Evolutionary conservation across 1,139 yeast species (phyloP).

Genomic region (Debaryomyces singareniensis): DNA sequence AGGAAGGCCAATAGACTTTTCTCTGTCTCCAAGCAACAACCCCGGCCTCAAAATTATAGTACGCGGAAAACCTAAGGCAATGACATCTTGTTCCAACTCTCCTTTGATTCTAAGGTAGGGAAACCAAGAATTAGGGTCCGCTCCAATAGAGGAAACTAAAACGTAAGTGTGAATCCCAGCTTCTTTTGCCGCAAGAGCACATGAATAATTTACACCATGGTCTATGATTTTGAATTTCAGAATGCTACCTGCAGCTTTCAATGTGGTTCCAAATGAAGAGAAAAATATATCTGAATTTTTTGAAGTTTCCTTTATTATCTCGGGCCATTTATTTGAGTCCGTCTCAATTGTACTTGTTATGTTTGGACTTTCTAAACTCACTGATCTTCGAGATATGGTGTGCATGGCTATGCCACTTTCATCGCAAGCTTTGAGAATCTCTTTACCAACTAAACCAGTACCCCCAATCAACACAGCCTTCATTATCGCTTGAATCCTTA

Average conservation of each 20-base stretch:
- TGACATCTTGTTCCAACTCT: conserved; percentile 53
- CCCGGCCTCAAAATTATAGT: conserved; percentile 74
- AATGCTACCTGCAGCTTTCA: conserved; percentile 56
- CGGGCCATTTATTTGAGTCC: conserved; percentile 39
- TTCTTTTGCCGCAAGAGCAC: conserved; percentile 66
- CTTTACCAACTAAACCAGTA: conserved; percentile 56
- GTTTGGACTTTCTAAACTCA: conserved; percentile 13
- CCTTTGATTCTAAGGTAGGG: conserved; percentile 61
- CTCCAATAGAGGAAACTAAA: conserved; percentile 56
- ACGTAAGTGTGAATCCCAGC: conserved; percentile 61
- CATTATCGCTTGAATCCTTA: conserved; percentile 8
- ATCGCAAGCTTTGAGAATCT: conserved; percentile 17
- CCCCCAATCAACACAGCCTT: conserved; percentile 45
- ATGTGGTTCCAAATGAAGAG: conserved; percentile 73
- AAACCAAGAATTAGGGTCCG: conserved; percentile 46
- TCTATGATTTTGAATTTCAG: conserved; percentile 64
- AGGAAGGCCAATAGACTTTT: conserved; percentile 16
- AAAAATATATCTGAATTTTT: conserved; percentile 30
- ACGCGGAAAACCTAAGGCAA: conserved; percentile 53
- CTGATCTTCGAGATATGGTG: conserved; percentile 42
- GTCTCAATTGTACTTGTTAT: conserved; percentile 26
- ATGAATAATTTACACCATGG: conserved; percentile 55
- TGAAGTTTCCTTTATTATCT: conserved; percentile 11
- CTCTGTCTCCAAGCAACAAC: conserved; percentile 53
- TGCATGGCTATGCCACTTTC: conserved; percentile 27